Percentiles rank a stretch among this genome's conserved stretches.
Conservation (phyloP, 2,329 filamentous ascomycete species). For the Xenoacremonium recifei region DNA sequence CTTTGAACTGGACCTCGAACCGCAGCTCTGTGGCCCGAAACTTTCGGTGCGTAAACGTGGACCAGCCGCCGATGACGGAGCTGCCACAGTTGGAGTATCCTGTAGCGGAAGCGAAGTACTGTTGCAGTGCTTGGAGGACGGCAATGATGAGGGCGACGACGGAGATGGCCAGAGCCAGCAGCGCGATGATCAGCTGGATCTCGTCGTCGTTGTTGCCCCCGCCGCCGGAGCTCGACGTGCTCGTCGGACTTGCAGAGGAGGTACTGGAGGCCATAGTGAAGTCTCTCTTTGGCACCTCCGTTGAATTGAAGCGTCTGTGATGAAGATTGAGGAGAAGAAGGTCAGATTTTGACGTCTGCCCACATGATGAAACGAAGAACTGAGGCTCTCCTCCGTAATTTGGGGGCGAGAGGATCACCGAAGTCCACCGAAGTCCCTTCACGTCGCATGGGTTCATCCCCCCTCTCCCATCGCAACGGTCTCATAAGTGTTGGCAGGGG, state of each 20-base stretch:
- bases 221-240: background rate
- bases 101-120: slow-evolving; percentile 40
- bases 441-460: no score
- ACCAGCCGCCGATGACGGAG: slow-evolving; percentile 40
- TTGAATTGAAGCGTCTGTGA: no score
- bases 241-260: background rate
- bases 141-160: slow-evolving; percentile 39
- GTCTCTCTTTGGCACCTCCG: no score
- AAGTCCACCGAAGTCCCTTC: no score
- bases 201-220: slow-evolving; percentile 6
- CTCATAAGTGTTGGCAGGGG: no score
- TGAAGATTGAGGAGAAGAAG: no score
- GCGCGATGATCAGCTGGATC: slow-evolving; percentile 30
- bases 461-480: no score
- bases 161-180: slow-evolving; percentile 40
- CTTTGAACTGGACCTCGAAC: slow-evolving; percentile 41
- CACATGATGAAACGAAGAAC: no score
- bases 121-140: slow-evolving; percentile 38
- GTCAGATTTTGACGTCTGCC: no score
- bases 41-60: slow-evolving; percentile 28
- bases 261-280: no score
- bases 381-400: no score
- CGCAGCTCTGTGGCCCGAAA: slow-evolving; percentile 37
- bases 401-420: no score
- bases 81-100: slow-evolving; percentile 39